Base-by-base conservation (phyloP, 768 basidiomycete species). In the Phaeotremella skinneri region DNA sequence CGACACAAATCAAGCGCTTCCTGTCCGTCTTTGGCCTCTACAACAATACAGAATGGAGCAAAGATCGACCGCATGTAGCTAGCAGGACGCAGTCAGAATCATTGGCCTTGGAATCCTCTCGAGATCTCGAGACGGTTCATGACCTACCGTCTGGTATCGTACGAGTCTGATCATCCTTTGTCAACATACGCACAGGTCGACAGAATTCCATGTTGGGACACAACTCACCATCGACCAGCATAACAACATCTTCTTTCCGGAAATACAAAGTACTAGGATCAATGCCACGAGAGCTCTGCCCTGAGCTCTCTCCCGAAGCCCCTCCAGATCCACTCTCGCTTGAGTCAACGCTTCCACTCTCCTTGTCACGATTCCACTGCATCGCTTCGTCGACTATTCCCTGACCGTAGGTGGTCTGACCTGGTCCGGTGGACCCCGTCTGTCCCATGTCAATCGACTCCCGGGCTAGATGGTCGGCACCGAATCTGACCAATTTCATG, bases 311-410 rank as follows among this genome's bases (percentile, higher is more conserved):
- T 23, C 42, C 61, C 1, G 52, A 41, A 23, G 49, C 66, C 20
- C 62, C 54, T 4, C 64, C 71, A 0, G 68, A 63, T n/a, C 69
- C 66, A 25, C 64, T 63, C 11, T 59, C 59, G 29, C 65, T 63
- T 30, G 62, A 62, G 26, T 63, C 56, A 23, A 52, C 31, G 23
- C 61, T 53, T 49, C 39, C 54, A 17, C 49, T 52, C 51, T 69
- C 56, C n/a, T 62, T 37, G 25, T 73, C 64, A 27, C 61, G 31
- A 23, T 63, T 74, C 77, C 79, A 80, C 31, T 76, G 74, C 43
- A 75, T 69, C 1, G 77, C 78, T 56, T 80, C 79, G 25, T 79
- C 78, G n/a, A 79, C 72, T 39, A 79, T 74, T 1, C 74, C 78
- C 51, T 73, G 59, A 2, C 75, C 78, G 50, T 78, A 79, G 14